A percentile compares a stretch with the other conserved stretches of the same genome.
Conservation (phyloP, 371 early-diverging fungal genomes). For the Saksenaea oblongispora region DNA sequence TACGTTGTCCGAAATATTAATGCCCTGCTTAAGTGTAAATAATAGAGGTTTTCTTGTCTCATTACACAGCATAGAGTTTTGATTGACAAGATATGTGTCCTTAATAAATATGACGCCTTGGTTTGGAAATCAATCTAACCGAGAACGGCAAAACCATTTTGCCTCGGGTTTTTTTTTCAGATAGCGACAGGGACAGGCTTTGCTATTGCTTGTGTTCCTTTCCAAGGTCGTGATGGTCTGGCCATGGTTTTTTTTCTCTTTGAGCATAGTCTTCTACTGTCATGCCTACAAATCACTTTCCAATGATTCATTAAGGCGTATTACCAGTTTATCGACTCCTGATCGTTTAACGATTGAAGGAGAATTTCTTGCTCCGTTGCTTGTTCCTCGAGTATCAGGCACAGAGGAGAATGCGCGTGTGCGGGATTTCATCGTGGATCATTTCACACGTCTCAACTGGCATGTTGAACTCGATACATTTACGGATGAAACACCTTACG, state of each 20-base stretch:
- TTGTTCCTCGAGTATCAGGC: conserved; percentile 75
- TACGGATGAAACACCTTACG: conserved; percentile 72
- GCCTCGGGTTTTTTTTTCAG: too few species aligned
- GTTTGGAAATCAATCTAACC: too few species aligned
- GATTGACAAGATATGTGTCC: too few species aligned
- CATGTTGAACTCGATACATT: conserved; percentile 76
- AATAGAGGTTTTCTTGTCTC: too few species aligned
- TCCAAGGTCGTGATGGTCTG: background rate
- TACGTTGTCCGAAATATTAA: too few species aligned
- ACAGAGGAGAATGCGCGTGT: conserved; percentile 68
- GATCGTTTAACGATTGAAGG: conserved; percentile 36
- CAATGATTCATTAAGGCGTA: background rate
- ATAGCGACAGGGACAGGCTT: background rate
- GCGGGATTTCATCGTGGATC: conserved; percentile 62
- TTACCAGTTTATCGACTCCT: conserved; percentile 11
- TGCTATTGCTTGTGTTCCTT: background rate
- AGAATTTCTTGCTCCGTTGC: conserved; percentile 60
- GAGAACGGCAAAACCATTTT: too few species aligned
- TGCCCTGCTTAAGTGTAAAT: too few species aligned
- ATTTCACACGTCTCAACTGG: conserved; percentile 67
- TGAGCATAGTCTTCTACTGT: background rate
- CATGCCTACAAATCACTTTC: background rate
- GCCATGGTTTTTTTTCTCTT: background rate
- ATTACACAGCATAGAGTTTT: too few species aligned
- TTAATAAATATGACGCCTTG: too few species aligned